Base-by-base conservation (phyloP, 306 rosid genomes). In the Cucurbita moschata region DNA sequence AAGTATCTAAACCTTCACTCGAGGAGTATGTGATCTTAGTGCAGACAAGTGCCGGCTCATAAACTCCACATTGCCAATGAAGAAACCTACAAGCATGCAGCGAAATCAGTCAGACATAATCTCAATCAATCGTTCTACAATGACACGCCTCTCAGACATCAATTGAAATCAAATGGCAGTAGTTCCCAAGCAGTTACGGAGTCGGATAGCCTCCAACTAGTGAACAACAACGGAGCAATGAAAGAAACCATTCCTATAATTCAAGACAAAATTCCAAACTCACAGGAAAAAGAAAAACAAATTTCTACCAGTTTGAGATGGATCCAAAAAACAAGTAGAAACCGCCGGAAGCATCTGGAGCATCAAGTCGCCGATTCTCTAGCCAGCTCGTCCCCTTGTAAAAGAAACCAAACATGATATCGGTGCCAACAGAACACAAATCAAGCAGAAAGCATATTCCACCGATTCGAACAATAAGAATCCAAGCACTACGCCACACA, bases 1-100 rank as follows among this genome's bases (percentile, higher is more conserved):
- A 75, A 73, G 76, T 55, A 57, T 37, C n/a, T 74, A 67, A 79
- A 92, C 96, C 98, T 92, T 87, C 18, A 82, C 77, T 46, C 80
- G 75, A 57, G 76, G 76, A 53, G 82, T 51, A 82, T 81, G 80
- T 37, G 92, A 79, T 68, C 75, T 56, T 8, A 83, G 86, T 75
- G 90, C 81, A 55, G 89, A 82, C 49, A 87, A 72, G 15, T 76
- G 86, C 2, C 81, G 84, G 62, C 78, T 74, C 75, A 72, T 85
- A 63, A 82, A 71, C 77, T 82, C 87, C 75, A 77, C 14, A 35
- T 70, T 60, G 14, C 69, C 56, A 42, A 76, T 72, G 55, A 56
- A 82, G 80, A 57, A 40, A 73, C 89, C 96, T 92, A 85, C 77
- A 79, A 77, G 63, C 73, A 72, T 55, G 8, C 68, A 49, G 43